Percentiles rank a stretch among this genome's conserved stretches.
These are phyloP conservation scores for Aspergillus flavus DNA, from an alignment of 2,329 filamentous ascomycete species.

Conservation along the genomic window DNA sequence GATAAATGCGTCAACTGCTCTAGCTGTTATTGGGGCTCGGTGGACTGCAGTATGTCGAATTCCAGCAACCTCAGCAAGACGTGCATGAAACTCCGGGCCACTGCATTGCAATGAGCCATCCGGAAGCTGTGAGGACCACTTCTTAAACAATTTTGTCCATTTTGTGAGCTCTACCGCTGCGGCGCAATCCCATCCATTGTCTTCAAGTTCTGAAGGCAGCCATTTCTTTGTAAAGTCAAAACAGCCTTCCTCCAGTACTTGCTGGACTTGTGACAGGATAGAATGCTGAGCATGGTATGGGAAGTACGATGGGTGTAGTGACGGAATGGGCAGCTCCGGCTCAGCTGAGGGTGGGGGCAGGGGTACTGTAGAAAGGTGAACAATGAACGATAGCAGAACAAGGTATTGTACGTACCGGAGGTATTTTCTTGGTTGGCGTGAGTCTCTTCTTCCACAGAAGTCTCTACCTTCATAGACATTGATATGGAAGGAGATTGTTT, in stretches of 20 bases:
- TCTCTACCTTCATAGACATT: background rate
- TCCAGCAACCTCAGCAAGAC: background rate
- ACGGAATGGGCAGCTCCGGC: background rate
- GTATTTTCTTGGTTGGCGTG: background rate
- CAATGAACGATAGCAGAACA: background rate
- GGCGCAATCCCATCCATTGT: constrained; percentile 2
- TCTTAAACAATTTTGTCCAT: background rate
- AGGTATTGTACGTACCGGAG: background rate
- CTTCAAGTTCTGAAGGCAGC: background rate
- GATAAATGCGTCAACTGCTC: background rate
- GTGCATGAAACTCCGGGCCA: background rate
- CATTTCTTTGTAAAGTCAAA: constrained; percentile 5
- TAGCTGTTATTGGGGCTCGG: constrained; percentile 4
- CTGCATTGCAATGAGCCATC: background rate
- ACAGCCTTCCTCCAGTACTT: constrained; percentile 5
- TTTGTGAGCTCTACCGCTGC: constrained; percentile 10
- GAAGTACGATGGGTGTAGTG: background rate
- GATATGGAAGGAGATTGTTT: background rate
- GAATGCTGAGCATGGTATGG: constrained; percentile 11
- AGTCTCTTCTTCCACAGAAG: background rate
- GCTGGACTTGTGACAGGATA: background rate
- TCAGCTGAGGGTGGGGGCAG: background rate
- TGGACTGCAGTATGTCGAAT: constrained; percentile 8
- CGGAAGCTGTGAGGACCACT: background rate
- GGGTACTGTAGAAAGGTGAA: background rate